These are phyloP conservation scores for Aethionema arabicum DNA, from an alignment of 345 rosid genomes.

Conservation along the genomic window DNA sequence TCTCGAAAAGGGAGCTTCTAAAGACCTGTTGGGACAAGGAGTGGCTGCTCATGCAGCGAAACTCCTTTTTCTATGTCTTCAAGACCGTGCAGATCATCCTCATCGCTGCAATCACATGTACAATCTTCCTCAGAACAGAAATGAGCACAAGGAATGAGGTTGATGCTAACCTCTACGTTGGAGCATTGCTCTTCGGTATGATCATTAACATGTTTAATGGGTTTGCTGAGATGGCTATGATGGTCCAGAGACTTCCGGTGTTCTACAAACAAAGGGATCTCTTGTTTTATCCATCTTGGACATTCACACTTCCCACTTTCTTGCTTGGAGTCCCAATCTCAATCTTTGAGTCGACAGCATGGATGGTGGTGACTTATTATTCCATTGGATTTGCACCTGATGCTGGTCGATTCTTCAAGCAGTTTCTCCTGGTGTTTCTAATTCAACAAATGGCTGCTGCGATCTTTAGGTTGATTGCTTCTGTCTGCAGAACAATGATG, in stretches of 20 bases:
- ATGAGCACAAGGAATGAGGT: slow-evolving; percentile 36
- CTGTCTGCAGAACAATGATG: slow-evolving; percentile 48
- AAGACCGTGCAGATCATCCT: slow-evolving; percentile 63
- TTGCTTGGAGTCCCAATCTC: slow-evolving; percentile 40
- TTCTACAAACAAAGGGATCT: slow-evolving; percentile 43
- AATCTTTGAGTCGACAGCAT: slow-evolving; percentile 32
- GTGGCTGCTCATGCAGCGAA: slow-evolving; percentile 65
- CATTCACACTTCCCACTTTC: slow-evolving; percentile 37
- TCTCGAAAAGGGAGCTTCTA: slow-evolving; percentile 54
- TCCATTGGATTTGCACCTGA: slow-evolving; percentile 70
- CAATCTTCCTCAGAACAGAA: slow-evolving; percentile 35
- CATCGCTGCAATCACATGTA: slow-evolving; percentile 43
- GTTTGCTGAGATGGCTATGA: slow-evolving; percentile 37
- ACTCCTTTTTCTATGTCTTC: slow-evolving; percentile 57
- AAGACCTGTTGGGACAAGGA: slow-evolving; percentile 73
- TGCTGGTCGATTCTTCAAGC: slow-evolving; percentile 56
- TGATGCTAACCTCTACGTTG: slow-evolving; percentile 31
- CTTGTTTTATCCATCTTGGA: slow-evolving; percentile 42
- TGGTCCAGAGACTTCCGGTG: slow-evolving; percentile 41
- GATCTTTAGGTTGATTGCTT: slow-evolving; percentile 49
- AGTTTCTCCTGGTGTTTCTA: slow-evolving; percentile 45
- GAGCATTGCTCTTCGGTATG: slow-evolving; percentile 34
- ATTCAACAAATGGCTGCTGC: slow-evolving; percentile 49
- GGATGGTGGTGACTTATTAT: slow-evolving; percentile 47
- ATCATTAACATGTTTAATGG: slow-evolving; percentile 41